These are phyloP conservation scores for Acmispon strigosus DNA, from an alignment of 306 rosid genomes.

Conservation along the genomic window DNA sequence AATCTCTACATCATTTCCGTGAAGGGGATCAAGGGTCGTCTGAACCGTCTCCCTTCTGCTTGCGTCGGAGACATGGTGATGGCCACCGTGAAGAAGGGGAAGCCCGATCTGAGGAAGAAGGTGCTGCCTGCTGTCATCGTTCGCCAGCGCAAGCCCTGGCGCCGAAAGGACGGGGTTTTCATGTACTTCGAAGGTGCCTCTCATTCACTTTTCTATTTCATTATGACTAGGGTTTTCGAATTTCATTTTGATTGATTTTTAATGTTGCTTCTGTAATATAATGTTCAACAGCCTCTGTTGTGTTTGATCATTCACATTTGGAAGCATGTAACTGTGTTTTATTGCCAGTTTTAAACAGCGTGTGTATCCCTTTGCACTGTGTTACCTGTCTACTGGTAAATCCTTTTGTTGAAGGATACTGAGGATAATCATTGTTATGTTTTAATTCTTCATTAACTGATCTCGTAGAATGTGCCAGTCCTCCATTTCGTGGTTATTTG, in stretches of 20 bases:
- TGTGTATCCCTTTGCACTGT: conserved; percentile 23
- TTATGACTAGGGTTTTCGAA: too few relatives aligned
- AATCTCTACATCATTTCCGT: conserved; percentile 84
- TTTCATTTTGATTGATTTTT: too few relatives aligned
- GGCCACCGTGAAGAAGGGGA: conserved; percentile 96
- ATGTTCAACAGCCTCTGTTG: neutral
- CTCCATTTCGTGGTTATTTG: too few relatives aligned
- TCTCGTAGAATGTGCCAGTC: too few relatives aligned
- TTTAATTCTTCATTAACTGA: too few relatives aligned
- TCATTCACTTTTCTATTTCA: too few relatives aligned
- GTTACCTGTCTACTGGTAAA: conserved; percentile 49
- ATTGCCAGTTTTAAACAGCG: conserved; percentile 39
- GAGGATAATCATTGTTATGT: too few relatives aligned
- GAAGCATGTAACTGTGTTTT: conserved; percentile 26
- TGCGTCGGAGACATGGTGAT: conserved; percentile 96
- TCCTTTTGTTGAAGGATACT: too few relatives aligned
- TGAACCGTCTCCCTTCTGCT: conserved; percentile 84
- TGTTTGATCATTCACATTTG: conserved; percentile 14
- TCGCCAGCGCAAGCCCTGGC: conserved; percentile 87
- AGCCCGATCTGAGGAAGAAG: conserved; percentile 90
- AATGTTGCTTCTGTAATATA: conserved; percentile 16
- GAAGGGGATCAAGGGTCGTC: conserved; percentile 83
- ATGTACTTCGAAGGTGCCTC: conserved; percentile 83
- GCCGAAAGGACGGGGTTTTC: conserved; percentile 92
- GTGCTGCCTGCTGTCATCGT: conserved; percentile 90